phyloP scores from a whole-genome alignment of 2,329 filamentous ascomycete genomes.

The Simplicillium sp. region DNA sequence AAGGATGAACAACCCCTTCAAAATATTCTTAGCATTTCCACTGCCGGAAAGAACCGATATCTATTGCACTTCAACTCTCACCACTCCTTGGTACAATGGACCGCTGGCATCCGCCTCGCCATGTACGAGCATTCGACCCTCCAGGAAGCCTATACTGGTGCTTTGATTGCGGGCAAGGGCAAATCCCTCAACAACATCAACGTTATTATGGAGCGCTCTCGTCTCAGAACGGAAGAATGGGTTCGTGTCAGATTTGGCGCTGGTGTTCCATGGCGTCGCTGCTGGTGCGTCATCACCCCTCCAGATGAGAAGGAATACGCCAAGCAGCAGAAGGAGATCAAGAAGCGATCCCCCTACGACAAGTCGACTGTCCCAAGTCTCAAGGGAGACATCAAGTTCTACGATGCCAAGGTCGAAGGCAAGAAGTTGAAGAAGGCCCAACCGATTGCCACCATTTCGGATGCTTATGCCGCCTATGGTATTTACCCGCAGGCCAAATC shows the following conservation, averaged over 20 bases:
- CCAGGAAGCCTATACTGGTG: conserved; percentile 94
- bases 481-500: conserved; percentile 94
- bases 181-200: conserved; percentile 84
- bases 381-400: conserved; percentile 91
- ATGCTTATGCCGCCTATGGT: conserved; percentile 87
- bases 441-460: conserved; percentile 84
- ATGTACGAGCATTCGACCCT: conserved; percentile 92
- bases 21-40: conserved; percentile 92
- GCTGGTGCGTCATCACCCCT: conserved; percentile 90
- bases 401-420: conserved; percentile 62
- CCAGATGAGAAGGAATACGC: conserved; percentile 88
- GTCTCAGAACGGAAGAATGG: conserved; percentile 80
- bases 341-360: conserved; percentile 76
- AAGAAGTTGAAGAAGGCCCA: conserved; percentile 87
- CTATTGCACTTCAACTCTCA: conserved; percentile 93
- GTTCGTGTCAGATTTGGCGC: conserved; percentile 90
- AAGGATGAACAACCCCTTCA: conserved; percentile 70
- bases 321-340: conserved; percentile 74
- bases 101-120: conserved; percentile 80
- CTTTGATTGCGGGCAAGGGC: conserved; percentile 89
- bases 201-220: conserved; percentile 73
- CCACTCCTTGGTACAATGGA: conserved; percentile 91
- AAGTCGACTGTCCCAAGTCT: conserved; percentile 55
- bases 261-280: conserved; percentile 90
- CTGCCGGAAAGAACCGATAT: conserved; percentile 90